Evolutionary conservation across 352 stramenopile species (phyloP).

Genomic region (Globisporangium splendens): DNA sequence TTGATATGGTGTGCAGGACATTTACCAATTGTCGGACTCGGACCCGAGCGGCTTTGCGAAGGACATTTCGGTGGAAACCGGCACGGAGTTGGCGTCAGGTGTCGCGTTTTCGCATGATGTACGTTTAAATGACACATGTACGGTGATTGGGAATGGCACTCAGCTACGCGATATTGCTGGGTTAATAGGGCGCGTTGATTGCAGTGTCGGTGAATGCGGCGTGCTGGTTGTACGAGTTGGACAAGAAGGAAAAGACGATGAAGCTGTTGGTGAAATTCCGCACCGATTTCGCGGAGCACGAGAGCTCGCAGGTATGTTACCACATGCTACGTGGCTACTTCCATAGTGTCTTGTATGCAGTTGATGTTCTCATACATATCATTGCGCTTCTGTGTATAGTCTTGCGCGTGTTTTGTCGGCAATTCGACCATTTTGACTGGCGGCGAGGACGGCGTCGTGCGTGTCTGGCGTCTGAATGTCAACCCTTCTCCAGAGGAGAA

Average conservation of each 20-base stretch:
- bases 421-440: slow-evolving; percentile 74
- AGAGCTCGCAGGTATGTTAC: slow-evolving; percentile 55
- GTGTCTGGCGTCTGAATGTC: slow-evolving; percentile 57
- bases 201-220: slow-evolving; percentile 69
- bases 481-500: slow-evolving; percentile 53
- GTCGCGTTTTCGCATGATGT: slow-evolving; percentile 76
- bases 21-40: slow-evolving; percentile 64
- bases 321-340: background rate
- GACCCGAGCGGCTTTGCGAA: slow-evolving; percentile 66
- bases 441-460: slow-evolving; percentile 79
- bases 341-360: background rate
- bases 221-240: slow-evolving; percentile 77
- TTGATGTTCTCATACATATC: no score
- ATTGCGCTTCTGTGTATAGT: slow-evolving; percentile 19
- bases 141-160: no score
- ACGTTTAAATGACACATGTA: background rate
- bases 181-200: slow-evolving; percentile 47
- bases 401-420: slow-evolving; percentile 73
- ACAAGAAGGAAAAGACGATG: slow-evolving; percentile 52
- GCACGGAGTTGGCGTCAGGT: slow-evolving; percentile 63
- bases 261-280: slow-evolving; percentile 75
- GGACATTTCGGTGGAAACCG: slow-evolving; percentile 68
- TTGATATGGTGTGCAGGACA: slow-evolving; percentile 35
- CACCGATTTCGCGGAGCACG: slow-evolving; percentile 70
- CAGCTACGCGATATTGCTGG: background rate